A percentile compares a stretch with the other conserved stretches of the same genome.
Conservation (phyloP, 148 eudicot genomes). For the Spergularia bocconei region DNA sequence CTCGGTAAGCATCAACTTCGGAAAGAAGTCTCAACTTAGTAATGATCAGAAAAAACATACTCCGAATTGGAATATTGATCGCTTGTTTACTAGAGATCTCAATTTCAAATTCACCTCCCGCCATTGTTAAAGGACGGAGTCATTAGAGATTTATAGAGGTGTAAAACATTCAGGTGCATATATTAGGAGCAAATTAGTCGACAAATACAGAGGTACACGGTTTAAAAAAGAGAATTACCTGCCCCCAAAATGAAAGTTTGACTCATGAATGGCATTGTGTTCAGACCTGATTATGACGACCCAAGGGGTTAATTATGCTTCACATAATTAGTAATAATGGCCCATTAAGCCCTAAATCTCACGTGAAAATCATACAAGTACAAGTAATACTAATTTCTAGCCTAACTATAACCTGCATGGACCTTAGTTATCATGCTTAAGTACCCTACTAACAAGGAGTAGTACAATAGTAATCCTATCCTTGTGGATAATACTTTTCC, state of each 20-base stretch:
- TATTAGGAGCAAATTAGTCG: conserved; percentile 2
- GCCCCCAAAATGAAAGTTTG: conserved; percentile 27
- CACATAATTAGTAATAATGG: conserved; percentile 6
- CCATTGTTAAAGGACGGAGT: neutral
- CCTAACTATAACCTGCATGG: conserved; percentile 23
- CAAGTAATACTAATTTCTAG: conserved; percentile 14
- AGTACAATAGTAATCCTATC: neutral
- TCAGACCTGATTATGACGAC: conserved; percentile 38
- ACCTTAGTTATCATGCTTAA: conserved; percentile 3
- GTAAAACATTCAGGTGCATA: conserved; percentile 15
- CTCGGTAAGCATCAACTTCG: neutral
- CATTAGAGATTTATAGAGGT: neutral
- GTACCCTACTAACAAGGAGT: neutral
- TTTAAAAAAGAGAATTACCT: conserved; percentile 2
- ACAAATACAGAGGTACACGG: conserved; percentile 30
- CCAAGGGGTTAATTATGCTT: neutral
- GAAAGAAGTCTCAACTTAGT: neutral
- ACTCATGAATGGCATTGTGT: conserved; percentile 23
- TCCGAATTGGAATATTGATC: too few relatives aligned
- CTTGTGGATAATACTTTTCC: neutral
- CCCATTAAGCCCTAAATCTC: conserved; percentile 9
- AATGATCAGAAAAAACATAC: too few relatives aligned
- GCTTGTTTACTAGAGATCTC: neutral
- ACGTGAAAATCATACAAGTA: conserved; percentile 22
- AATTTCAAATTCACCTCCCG: neutral